These are phyloP conservation scores for Stephania japonica DNA, from an alignment of 164 flowering plant species.

Conservation along the genomic window DNA sequence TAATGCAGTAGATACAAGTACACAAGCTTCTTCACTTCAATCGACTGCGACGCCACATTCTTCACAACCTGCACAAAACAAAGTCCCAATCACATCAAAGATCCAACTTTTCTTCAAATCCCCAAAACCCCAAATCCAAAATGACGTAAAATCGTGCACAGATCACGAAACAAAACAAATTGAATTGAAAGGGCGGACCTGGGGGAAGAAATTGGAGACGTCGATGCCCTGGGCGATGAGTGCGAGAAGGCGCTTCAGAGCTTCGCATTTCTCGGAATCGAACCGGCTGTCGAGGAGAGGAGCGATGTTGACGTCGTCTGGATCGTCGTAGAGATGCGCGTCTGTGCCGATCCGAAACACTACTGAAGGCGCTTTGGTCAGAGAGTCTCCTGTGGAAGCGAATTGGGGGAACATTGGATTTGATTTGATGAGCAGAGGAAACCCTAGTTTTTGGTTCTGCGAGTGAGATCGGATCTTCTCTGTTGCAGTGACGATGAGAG, in stretches of 20 bases:
- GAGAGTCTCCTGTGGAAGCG: constrained; percentile 78
- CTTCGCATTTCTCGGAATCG: constrained; percentile 95
- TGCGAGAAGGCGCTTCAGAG: constrained; percentile 92
- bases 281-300: constrained; percentile 85
- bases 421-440: too few relatives aligned
- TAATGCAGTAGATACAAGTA: constrained; percentile 93
- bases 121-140: background rate
- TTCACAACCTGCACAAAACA: constrained; percentile 71
- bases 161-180: background rate
- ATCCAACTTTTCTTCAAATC: background rate
- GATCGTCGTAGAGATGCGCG: constrained; percentile 99
- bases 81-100: background rate
- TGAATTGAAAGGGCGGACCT: constrained; percentile 35
- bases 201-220: constrained; percentile 96
- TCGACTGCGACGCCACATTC: constrained; percentile 82
- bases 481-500: too few relatives aligned
- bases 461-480: too few relatives aligned
- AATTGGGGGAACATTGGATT: constrained; percentile 73
- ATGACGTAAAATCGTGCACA: background rate
- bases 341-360: constrained; percentile 96
- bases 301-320: constrained; percentile 87
- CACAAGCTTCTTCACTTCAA: constrained; percentile 97
- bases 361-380: constrained; percentile 87
- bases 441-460: too few relatives aligned
- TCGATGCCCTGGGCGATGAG: constrained; percentile 96